Base-by-base conservation (phyloP, 2,329 filamentous ascomycete genomes). In the Setomelanomma holmii region DNA sequence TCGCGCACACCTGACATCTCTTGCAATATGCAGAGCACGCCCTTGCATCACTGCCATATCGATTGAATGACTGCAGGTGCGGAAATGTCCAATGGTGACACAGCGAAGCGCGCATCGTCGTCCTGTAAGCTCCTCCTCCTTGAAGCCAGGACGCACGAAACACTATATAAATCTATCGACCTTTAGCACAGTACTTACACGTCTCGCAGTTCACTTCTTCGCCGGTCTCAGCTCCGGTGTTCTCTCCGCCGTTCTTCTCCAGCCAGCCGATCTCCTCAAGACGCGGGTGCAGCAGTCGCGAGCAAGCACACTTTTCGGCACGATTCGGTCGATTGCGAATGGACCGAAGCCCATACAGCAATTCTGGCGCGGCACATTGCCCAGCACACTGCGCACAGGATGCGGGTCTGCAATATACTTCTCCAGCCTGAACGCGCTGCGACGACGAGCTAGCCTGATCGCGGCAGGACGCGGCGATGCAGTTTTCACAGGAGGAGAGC, bases 331-430 rank as follows among this genome's bases (percentile, higher is more conserved):
- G 27, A 91, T 96, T 69, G 83, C 89, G 58, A 78, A 79, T 62
- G 86, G 84, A 19, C 84, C 84, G 1, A 79, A 86, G 8, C 87
- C 89, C 4, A 79, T 96, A 57, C 83, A 86, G 24, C 84, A 86
- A 38, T 85, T 99, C 70, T 99, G 95, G 93, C 87, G 95, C 58
- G 95, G 95, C 49, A 96, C 95, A 4, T 81, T 95, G 0, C 95
- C 95, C 20, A 96, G 91, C 1, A 91, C 92, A n/a, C 83, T 98
- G 40, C 89, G 95, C 53, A 99, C 95, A 1, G 93, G 95, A 51
- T 87, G 96, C 69, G 95, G 95, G 21, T 93, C 90, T 0, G 95
- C 95, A 7, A 84, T 99, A 45, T 99, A 99, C 79, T 98, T 99
- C 74, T 91, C 91, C 36, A 86, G 87, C 39, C 84, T 99, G 55